A percentile compares a stretch with the other conserved stretches of the same genome.
These are phyloP conservation scores for Cyclotella baltica DNA, from an alignment of 108 stramenopile genomes.

Conservation along the genomic window DNA sequence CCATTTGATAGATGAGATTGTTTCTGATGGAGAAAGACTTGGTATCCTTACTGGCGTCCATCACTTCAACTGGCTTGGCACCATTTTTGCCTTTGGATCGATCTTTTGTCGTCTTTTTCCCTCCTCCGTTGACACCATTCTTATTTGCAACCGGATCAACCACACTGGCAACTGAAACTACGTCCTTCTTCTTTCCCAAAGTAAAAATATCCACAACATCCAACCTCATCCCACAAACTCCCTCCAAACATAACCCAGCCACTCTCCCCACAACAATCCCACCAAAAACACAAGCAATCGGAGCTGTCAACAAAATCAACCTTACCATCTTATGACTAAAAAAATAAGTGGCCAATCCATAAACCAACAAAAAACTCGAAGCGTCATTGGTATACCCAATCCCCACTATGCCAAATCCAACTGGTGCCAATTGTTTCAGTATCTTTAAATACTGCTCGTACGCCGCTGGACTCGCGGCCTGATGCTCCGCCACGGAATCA, in stretches of 20 bases:
- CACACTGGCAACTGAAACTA: not conserved
- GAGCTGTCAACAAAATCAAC: constrained; percentile 94
- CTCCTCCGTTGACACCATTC: constrained; percentile 41
- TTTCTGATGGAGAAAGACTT: constrained; percentile 23
- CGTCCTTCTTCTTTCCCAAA: not conserved
- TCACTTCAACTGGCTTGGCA: not conserved
- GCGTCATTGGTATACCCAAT: constrained; percentile 78
- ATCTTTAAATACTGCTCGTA: constrained; percentile 94
- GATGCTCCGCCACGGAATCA: constrained; percentile 97
- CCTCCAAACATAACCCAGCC: constrained; percentile 57
- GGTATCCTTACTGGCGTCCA: constrained; percentile 4
- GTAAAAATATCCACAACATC: constrained; percentile 28
- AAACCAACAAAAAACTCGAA: constrained; percentile 90
- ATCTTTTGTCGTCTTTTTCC: constrained; percentile 30
- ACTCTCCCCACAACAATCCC: constrained; percentile 87
- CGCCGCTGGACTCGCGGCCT: constrained; percentile 90
- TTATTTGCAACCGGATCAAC: constrained; percentile 5
- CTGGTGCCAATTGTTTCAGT: constrained; percentile 80
- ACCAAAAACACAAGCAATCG: constrained; percentile 91
- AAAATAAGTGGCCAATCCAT: constrained; percentile 93
- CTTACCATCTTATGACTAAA: constrained; percentile 98
- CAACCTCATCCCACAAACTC: constrained; percentile 40
- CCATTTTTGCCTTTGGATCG: constrained; percentile 10
- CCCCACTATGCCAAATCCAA: constrained; percentile 89
- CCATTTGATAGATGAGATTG: constrained; percentile 22